A percentile compares a stretch with the other conserved stretches of the same genome.
Conservation (phyloP, 306 rosid species). For the Vigna reflexopilosa region DNA sequence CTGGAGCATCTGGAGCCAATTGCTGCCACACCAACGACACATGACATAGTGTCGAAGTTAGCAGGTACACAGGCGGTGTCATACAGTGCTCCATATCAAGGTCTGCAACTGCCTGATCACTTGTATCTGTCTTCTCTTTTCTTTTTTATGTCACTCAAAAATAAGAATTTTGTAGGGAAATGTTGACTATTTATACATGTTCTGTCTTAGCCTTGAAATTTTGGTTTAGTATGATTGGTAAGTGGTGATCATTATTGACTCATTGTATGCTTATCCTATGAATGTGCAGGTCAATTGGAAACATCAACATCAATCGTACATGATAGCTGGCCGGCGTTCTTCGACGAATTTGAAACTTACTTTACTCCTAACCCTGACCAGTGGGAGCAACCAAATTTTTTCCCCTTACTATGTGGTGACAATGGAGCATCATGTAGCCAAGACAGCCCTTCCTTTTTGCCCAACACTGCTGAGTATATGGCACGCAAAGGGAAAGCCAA, state of each 20-base stretch:
- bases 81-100: constrained; percentile 17
- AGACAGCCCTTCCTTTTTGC: neutral
- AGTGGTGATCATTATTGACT: neutral
- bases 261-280: neutral
- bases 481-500: constrained; percentile 41
- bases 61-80: constrained; percentile 32
- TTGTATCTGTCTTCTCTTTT: neutral
- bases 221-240: neutral
- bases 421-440: constrained; percentile 31
- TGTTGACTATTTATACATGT: too few relatives aligned
- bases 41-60: neutral
- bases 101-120: neutral
- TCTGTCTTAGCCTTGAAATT: neutral
- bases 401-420: neutral
- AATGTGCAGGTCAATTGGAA: constrained; percentile 43
- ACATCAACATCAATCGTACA: constrained; percentile 3
- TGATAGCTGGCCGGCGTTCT: too few relatives aligned
- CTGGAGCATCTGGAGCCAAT: neutral
- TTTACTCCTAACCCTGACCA: neutral
- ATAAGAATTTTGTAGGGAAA: neutral
- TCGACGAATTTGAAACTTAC: neutral
- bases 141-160: too few relatives aligned
- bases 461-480: neutral
- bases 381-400: constrained; percentile 8
- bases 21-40: neutral